Base-by-base conservation (phyloP, 345 rosid species). In the Durio zibethinus region DNA sequence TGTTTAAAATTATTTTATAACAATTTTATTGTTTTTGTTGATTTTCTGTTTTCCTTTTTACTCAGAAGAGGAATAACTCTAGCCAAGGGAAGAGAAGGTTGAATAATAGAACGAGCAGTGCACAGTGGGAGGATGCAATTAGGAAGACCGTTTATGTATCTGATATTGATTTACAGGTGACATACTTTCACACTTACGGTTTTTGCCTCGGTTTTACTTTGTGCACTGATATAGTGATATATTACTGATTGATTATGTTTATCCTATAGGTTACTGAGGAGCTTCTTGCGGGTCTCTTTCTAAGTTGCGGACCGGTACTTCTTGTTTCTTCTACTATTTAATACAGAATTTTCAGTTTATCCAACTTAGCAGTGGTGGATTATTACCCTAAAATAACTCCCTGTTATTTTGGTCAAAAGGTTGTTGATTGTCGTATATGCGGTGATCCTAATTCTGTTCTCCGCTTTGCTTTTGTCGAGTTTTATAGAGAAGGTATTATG, bases 361-460 rank as follows among this genome's bases (percentile, higher is more conserved):
- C 2, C 73, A 48, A 33, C 27, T 25, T 47, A 31, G 10, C 33
- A 33, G 47, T 74, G 59, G 75, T 76, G 62, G 72, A 48, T 47
- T 50, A 54, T 71, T 38, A 16, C 53, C 56, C 7, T 40, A 48
- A 57, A 68, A 56, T 47, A 64, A 64, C 75, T 73, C 50, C 38
- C 25, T 72, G 21, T 52, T 75, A 25, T 68, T 66, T 68, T 73
- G 67, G 40, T 52, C 29, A 21, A 63, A 64, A 88, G 96, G 90
- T 88, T 82, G 92, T 93, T 86, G 97, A 96, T 78, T 96, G 97
- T 73, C 99, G 98, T 59, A 88, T 92, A 54, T 96, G 97, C 76
- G 97, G 99, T 53, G 99, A 96, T 82, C 97, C 99, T 21, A 91
- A 91, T 80, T 92, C 99, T 47, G 84, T 82, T 76, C 99, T 97